Conservation (phyloP, 441 rosid species). For the Erodium moschatum region DNA sequence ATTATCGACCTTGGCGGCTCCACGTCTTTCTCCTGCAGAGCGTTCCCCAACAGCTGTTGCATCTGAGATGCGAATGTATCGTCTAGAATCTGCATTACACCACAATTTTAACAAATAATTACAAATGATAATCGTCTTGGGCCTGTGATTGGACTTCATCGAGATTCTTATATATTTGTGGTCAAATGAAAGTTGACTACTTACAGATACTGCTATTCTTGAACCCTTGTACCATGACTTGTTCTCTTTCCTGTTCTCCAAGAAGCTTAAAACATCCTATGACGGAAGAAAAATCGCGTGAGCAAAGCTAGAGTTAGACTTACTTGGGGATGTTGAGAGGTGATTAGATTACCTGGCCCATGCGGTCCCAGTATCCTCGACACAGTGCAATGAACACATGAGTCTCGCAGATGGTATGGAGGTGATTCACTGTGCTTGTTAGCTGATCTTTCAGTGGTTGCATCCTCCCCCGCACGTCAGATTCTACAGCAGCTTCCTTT, state of each 20-base stretch:
- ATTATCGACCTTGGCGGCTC: slow-evolving; percentile 85
- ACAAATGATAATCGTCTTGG: too few relatives aligned
- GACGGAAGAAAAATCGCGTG: neutral
- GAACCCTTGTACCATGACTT: slow-evolving; percentile 97
- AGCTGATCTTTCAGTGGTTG: slow-evolving; percentile 81
- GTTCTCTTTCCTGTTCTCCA: slow-evolving; percentile 93
- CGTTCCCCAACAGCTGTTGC: slow-evolving; percentile 77
- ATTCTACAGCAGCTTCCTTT: slow-evolving; percentile 71
- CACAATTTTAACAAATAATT: neutral
- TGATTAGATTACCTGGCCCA: slow-evolving; percentile 63
- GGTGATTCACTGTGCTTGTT: slow-evolving; percentile 59
- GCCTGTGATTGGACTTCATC: too few relatives aligned
- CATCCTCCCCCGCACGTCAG: slow-evolving; percentile 70
- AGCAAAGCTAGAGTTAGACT: neutral
- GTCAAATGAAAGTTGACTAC: slow-evolving; percentile 23
- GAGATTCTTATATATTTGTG: too few relatives aligned
- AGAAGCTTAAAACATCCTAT: slow-evolving; percentile 76
- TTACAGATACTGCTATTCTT: slow-evolving; percentile 74
- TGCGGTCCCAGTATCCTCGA: slow-evolving; percentile 90
- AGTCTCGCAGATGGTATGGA: slow-evolving; percentile 62
- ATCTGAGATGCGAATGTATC: slow-evolving; percentile 88
- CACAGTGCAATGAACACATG: slow-evolving; percentile 76
- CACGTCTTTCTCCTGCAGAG: slow-evolving; percentile 72
- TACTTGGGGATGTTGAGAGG: too few relatives aligned
- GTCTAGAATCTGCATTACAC: slow-evolving; percentile 49